Evolutionary conservation across 768 basidiomycete genomes (phyloP).

Genomic region (Hericium alpestre): DNA sequence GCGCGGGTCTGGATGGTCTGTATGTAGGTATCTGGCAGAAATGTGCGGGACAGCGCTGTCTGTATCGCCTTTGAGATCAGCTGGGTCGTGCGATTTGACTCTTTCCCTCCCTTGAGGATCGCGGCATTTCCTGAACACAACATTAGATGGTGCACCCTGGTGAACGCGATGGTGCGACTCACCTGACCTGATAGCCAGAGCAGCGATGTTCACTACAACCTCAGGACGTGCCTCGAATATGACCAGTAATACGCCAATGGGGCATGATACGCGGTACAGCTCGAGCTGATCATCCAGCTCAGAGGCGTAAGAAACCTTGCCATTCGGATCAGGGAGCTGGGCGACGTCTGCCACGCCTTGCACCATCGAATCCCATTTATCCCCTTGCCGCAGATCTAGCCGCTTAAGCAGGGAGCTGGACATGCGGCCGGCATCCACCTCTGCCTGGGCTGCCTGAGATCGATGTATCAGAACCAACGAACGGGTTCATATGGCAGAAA

Average conservation of each 20-base stretch:
- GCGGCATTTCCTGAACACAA: conserved; percentile 74
- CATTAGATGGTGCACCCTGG: not conserved
- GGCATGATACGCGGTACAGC: conserved; percentile 89
- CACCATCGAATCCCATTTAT: conserved; percentile 93
- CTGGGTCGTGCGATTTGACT: conserved; percentile 72
- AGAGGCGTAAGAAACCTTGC: conserved; percentile 78
- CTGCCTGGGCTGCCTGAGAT: conserved; percentile 57
- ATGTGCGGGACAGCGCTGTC: conserved; percentile 59
- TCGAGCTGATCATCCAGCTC: conserved; percentile 80
- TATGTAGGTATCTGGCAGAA: conserved; percentile 71
- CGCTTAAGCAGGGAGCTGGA: conserved; percentile 76
- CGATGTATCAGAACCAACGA: not conserved
- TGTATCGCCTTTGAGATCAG: conserved; percentile 76
- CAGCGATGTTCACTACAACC: conserved; percentile 94
- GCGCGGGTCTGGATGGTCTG: conserved; percentile 87
- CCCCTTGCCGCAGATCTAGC: conserved; percentile 64
- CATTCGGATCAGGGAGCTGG: conserved; percentile 76
- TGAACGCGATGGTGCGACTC: conserved; percentile 14
- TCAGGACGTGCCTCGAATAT: conserved; percentile 98
- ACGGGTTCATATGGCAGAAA: too few relatives aligned
- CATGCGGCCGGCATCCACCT: conserved; percentile 73
- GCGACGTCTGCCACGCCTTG: conserved; percentile 86
- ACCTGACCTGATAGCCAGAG: conserved; percentile 96
- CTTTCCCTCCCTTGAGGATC: conserved; percentile 95
- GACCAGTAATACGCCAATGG: conserved; percentile 90